Percentiles rank a stretch among this genome's conserved stretches.
Conservation (phyloP, 1,139 yeast genomes). For the Magnusiomyces tetraspermus region DNA sequence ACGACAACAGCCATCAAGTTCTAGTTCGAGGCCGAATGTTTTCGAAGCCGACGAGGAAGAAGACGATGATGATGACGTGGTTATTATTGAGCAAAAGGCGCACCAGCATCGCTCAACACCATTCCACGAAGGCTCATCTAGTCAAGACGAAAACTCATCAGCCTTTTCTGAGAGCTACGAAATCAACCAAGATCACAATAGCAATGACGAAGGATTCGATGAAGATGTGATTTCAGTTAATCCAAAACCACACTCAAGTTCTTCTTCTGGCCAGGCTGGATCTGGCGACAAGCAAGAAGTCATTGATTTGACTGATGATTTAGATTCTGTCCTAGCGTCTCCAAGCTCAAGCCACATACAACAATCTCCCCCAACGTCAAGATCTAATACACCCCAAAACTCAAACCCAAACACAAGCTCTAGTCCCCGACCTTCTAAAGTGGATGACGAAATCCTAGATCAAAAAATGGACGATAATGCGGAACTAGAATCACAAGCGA, state of each 20-base stretch:
- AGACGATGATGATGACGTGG: background rate
- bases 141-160: background rate
- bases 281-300: background rate
- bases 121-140: background rate
- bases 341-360: background rate
- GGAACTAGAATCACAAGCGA: background rate
- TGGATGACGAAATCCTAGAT: no score
- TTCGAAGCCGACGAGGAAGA: background rate
- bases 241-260: no score
- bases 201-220: background rate
- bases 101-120: no score
- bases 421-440: no score
- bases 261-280: background rate
- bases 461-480: no score
- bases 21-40: no score
- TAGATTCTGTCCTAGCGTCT: background rate
- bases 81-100: background rate
- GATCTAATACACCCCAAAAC: background rate
- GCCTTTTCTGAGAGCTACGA: background rate
- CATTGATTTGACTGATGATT: conserved; percentile 2
- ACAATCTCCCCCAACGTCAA: background rate
- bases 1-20: background rate
- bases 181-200: background rate
- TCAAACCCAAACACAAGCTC: background rate
- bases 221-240: no score